Conservation (phyloP, 2,329 filamentous ascomycete species). For the Epicoccum nigrum region DNA sequence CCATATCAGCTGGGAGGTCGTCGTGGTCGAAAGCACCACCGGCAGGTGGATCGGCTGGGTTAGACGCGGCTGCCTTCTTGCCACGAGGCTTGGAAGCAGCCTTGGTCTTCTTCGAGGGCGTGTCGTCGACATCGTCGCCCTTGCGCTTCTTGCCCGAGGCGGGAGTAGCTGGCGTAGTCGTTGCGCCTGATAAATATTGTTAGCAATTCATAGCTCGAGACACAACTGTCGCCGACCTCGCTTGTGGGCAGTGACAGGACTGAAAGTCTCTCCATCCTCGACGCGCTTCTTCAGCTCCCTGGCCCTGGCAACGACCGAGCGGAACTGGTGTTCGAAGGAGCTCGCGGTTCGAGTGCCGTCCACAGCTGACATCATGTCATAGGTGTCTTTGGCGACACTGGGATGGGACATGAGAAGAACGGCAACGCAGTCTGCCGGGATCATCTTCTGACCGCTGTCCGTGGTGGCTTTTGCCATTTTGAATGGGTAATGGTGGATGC, state of each 20-base stretch:
- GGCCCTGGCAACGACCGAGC: constrained; percentile 29
- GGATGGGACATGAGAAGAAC: constrained; percentile 32
- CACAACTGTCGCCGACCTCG: constrained; percentile 17
- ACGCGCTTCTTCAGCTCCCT: constrained; percentile 38
- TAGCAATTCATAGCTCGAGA: neutral
- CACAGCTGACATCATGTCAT: constrained; percentile 37
- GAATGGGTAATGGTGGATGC: neutral
- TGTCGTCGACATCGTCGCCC: constrained; percentile 13
- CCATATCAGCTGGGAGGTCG: constrained; percentile 16
- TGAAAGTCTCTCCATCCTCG: constrained; percentile 33
- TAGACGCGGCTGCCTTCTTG: constrained; percentile 19
- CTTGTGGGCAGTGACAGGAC: constrained; percentile 30
- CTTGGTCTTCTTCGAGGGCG: constrained; percentile 30
- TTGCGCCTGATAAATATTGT: constrained; percentile 16
- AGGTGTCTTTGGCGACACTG: constrained; percentile 26
- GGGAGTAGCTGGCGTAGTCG: no score
- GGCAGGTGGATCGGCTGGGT: no score
- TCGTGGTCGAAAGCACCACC: no score
- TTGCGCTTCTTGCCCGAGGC: constrained; percentile 25
- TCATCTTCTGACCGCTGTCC: constrained; percentile 21
- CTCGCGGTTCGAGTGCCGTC: constrained; percentile 32
- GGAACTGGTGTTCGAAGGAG: constrained; percentile 38
- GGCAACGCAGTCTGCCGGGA: constrained; percentile 31
- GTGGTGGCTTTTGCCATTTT: constrained; percentile 24
- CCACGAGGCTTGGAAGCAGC: constrained; percentile 20